These are phyloP conservation scores for Leptomonas seymouri DNA, from an alignment of 208 protist species.

Conservation along the genomic window DNA sequence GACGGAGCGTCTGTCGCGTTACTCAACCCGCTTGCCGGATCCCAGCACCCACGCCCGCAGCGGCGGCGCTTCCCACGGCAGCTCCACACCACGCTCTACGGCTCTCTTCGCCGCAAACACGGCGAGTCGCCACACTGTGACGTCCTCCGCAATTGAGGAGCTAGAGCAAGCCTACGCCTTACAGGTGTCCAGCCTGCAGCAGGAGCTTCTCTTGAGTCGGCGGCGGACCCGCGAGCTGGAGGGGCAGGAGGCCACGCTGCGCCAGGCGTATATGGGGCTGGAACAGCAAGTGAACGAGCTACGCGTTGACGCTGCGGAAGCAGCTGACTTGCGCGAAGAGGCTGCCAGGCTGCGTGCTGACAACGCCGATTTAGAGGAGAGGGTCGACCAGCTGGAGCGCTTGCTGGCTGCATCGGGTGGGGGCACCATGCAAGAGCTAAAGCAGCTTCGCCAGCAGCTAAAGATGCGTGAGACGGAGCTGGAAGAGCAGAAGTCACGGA, in stretches of 20 bases:
- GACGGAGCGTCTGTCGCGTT: slow-evolving; percentile 29
- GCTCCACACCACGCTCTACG: slow-evolving; percentile 2
- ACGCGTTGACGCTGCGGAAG: slow-evolving; percentile 18
- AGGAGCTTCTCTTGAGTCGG: slow-evolving; percentile 51
- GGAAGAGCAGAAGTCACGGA: slow-evolving; percentile 30
- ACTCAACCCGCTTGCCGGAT: slow-evolving; percentile 21
- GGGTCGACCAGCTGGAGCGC: slow-evolving; percentile 34
- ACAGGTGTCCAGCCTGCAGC: slow-evolving; percentile 59
- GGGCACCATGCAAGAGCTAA: slow-evolving; percentile 32
- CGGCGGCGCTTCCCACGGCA: slow-evolving; percentile 4
- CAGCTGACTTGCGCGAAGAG: slow-evolving; percentile 24
- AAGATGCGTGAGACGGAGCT: slow-evolving; percentile 32
- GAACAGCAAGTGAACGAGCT: slow-evolving; percentile 31
- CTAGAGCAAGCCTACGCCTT: slow-evolving; percentile 54
- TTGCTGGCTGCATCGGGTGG: slow-evolving; percentile 18
- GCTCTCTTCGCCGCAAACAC: background rate
- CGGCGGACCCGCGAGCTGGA: slow-evolving; percentile 47
- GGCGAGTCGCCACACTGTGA: background rate
- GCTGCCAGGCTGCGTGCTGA: slow-evolving; percentile 30
- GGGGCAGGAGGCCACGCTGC: slow-evolving; percentile 38
- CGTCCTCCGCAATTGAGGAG: slow-evolving; percentile 23
- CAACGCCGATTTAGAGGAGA: slow-evolving; percentile 31
- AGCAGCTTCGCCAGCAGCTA: slow-evolving; percentile 36
- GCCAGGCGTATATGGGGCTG: slow-evolving; percentile 15
- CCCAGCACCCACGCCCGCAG: background rate